Evolutionary conservation across 2,329 filamentous ascomycete genomes (phyloP).

Genomic region (Orbilia oligospora): DNA sequence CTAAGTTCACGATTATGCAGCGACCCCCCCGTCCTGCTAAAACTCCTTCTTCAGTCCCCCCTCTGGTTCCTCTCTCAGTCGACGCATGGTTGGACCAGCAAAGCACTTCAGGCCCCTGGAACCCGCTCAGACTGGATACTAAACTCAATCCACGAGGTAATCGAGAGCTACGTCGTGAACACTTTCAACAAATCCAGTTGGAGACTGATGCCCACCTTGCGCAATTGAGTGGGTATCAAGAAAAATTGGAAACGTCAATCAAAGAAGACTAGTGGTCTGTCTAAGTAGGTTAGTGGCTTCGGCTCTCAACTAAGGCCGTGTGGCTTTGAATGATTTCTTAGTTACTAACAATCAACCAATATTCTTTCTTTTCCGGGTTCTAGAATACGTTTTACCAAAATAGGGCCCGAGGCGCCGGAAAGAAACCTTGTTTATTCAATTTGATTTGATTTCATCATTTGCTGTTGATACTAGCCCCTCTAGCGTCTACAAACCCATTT

Average conservation of each 20-base stretch:
- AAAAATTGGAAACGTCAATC: background rate
- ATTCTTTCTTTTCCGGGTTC: too few relatives aligned
- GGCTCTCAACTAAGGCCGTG: too few relatives aligned
- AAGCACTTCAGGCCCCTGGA: background rate
- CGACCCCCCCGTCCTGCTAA: background rate
- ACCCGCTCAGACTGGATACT: background rate
- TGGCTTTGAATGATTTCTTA: too few relatives aligned
- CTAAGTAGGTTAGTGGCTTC: background rate
- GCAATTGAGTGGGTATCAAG: background rate
- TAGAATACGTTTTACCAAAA: too few relatives aligned
- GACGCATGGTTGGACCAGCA: background rate
- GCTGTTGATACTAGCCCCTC: background rate
- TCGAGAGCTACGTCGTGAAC: background rate
- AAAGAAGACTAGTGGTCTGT: background rate
- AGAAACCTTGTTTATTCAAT: too few relatives aligned
- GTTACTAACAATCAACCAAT: background rate
- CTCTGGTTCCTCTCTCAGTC: background rate
- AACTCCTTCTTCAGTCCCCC: background rate
- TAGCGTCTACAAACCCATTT: too few relatives aligned
- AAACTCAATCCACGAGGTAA: background rate
- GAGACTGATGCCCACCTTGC: background rate
- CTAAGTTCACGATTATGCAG: background rate
- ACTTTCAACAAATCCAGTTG: background rate
- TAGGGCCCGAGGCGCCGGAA: too few relatives aligned
- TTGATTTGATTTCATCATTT: background rate